phyloP scores from a whole-genome alignment of 495 filamentous ascomycete genomes.

The Antarctomyces pellizariae region DNA sequence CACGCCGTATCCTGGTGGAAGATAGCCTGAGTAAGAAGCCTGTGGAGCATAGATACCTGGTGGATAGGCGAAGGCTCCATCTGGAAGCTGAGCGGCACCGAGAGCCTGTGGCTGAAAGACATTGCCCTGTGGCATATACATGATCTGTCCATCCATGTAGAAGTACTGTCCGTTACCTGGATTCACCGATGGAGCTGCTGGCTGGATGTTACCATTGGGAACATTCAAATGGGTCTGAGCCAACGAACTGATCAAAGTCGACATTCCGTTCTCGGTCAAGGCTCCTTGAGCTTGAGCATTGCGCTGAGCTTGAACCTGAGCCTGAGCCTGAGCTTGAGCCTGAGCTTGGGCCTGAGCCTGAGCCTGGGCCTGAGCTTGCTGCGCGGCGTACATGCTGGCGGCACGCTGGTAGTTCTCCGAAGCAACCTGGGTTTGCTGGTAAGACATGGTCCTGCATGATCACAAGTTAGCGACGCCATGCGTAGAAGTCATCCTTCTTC shows the following conservation, averaged over 20 bases:
- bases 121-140: slow-evolving; percentile 14
- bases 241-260: slow-evolving; percentile 21
- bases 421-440: slow-evolving; percentile 9
- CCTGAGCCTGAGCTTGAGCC: slow-evolving; percentile 3
- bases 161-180: slow-evolving; percentile 13
- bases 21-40: slow-evolving; percentile 14
- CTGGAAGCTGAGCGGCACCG: slow-evolving; percentile 6
- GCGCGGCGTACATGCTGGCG: slow-evolving; percentile 8
- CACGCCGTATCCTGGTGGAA: slow-evolving; percentile 15
- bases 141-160: slow-evolving; percentile 15
- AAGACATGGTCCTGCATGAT: slow-evolving; percentile 14
- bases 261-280: too few species aligned
- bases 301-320: slow-evolving; percentile 2
- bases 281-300: slow-evolving; percentile 8
- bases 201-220: slow-evolving; percentile 11
- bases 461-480: too few species aligned
- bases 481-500: too few species aligned
- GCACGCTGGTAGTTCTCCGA: slow-evolving; percentile 6
- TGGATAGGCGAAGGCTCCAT: slow-evolving; percentile 7
- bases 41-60: slow-evolving; percentile 11
- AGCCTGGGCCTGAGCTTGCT: slow-evolving; percentile 7
- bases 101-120: slow-evolving; percentile 10
- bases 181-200: slow-evolving; percentile 11
- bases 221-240: slow-evolving; percentile 16
- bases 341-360: slow-evolving; percentile 7